Evolutionary conservation across 1,139 yeast species (phyloP), one percentile per base, ranked within the genome.

Genomic region (Debaryomyces sp.): DNA sequence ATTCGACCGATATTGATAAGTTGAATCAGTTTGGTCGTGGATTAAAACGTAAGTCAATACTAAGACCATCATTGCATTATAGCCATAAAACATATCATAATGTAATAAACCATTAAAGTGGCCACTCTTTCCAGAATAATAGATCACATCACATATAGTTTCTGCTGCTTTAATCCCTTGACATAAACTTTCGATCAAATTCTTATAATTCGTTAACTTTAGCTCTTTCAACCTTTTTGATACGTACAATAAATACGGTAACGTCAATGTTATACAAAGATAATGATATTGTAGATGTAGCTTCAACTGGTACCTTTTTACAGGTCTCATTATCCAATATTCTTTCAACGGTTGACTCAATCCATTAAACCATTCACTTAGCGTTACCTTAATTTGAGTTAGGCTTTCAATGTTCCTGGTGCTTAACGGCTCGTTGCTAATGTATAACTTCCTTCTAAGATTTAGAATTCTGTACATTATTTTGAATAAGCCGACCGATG

Each of bases 71-170:
- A 68, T 65, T 1, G 77, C 70, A 48, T 67, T 67, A 50, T 75
- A 75, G 4, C 70, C 72, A 53, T 67, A 67, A 54, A 71, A 71
- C 35, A 73, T 67, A 49, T 75, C 79, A 38, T 64, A 63, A 37
- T 70, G 68, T 10, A 71, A 43, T 1, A 75, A 71, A 22, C 78
- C 78, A 51, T 70, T 69, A 52, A 71, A 66, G 49, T 69, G 62
- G 0, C 68, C 68, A 15, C 59, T 57, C 8, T 60, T 54, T 22
- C 64, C 59, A 0, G 70, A 63, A 38, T 61, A 57, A 4, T 64
- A 58, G 35, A 70, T 58, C 5, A 71, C 53, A 43, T 70, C 68
- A 0, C 77, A 67, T 5, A 73, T 65, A 49, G 56, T 57, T 15
- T 68, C 57, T 0, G 76, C 67, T 1, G 75, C 63, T 41, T 64